Percentiles rank a stretch among this genome's conserved stretches.
Conservation (phyloP, 2,329 filamentous ascomycete genomes). For the Dothideomycetes sp. region DNA sequence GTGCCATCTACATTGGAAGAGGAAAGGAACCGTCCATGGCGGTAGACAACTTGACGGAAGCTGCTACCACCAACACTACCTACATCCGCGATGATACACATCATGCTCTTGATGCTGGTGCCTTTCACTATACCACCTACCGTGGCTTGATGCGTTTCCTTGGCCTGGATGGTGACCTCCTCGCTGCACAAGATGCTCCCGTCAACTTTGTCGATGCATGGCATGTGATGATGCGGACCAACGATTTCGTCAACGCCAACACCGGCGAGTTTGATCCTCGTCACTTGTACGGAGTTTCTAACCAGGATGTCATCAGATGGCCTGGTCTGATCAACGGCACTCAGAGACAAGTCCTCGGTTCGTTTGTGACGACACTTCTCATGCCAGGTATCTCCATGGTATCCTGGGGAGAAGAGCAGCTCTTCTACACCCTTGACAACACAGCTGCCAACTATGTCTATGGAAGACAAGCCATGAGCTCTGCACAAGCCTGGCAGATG, state of each 20-base stretch:
- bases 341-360: slow-evolving; percentile 47
- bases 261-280: slow-evolving; percentile 54
- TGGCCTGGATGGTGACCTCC: slow-evolving; percentile 49
- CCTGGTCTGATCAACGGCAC: slow-evolving; percentile 49
- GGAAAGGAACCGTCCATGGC: slow-evolving; percentile 49
- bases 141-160: slow-evolving; percentile 53
- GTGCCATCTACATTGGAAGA: slow-evolving; percentile 53
- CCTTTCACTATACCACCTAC: slow-evolving; percentile 58
- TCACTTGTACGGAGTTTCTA: slow-evolving; percentile 56
- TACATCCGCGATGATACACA: slow-evolving; percentile 46
- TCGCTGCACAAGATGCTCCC: slow-evolving; percentile 33
- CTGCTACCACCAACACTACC: slow-evolving; percentile 40
- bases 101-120: slow-evolving; percentile 49
- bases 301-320: slow-evolving; percentile 59
- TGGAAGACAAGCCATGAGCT: slow-evolving; percentile 54
- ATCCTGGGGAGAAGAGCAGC: slow-evolving; percentile 58
- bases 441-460: slow-evolving; percentile 58
- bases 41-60: slow-evolving; percentile 39
- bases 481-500: slow-evolving; percentile 52
- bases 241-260: slow-evolving; percentile 52
- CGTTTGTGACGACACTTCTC: slow-evolving; percentile 50
- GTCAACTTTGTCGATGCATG: slow-evolving; percentile 47
- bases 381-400: slow-evolving; percentile 53
- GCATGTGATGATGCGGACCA: slow-evolving; percentile 48
- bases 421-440: slow-evolving; percentile 54